Percentiles rank a stretch among this genome's conserved stretches.
phyloP scores from a whole-genome alignment of 768 basidiomycete species.

The Lepiota brunneoincarnata region DNA sequence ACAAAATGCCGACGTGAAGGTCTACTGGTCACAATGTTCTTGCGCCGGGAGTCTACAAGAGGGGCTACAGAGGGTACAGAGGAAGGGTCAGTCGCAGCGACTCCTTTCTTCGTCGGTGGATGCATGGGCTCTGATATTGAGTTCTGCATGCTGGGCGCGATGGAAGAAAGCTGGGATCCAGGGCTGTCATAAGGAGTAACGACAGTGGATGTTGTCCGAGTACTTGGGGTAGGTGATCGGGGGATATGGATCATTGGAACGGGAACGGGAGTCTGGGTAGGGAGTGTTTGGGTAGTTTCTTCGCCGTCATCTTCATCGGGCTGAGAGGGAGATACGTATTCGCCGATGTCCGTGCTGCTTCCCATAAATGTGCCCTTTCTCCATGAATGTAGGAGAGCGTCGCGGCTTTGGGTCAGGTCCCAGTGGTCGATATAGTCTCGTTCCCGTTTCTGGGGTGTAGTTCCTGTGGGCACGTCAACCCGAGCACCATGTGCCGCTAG shows the following conservation, averaged over 20 bases:
- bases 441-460: constrained; percentile 72
- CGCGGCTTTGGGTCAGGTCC: constrained; percentile 65
- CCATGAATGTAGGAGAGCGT: constrained; percentile 45
- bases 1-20: constrained; percentile 6
- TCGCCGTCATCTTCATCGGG: background rate
- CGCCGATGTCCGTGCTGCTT: background rate
- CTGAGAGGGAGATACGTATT: background rate
- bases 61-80: constrained; percentile 22
- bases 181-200: constrained; percentile 3
- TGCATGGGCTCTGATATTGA: background rate
- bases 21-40: constrained; percentile 2
- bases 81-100: background rate
- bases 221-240: constrained; percentile 9
- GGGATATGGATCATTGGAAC: background rate
- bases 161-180: constrained; percentile 1
- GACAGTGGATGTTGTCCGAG: constrained; percentile 1
- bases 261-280: background rate
- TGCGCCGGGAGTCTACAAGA: constrained; percentile 22
- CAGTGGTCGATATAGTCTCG: constrained; percentile 73
- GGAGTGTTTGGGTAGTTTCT: background rate
- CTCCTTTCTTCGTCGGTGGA: background rate
- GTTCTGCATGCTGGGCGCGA: background rate
- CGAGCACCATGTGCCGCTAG: constrained; percentile 56
- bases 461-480: constrained; percentile 67
- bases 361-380: constrained; percentile 19